Base-by-base conservation (phyloP, 768 basidiomycete species). In the Coprinellus micaceus region DNA sequence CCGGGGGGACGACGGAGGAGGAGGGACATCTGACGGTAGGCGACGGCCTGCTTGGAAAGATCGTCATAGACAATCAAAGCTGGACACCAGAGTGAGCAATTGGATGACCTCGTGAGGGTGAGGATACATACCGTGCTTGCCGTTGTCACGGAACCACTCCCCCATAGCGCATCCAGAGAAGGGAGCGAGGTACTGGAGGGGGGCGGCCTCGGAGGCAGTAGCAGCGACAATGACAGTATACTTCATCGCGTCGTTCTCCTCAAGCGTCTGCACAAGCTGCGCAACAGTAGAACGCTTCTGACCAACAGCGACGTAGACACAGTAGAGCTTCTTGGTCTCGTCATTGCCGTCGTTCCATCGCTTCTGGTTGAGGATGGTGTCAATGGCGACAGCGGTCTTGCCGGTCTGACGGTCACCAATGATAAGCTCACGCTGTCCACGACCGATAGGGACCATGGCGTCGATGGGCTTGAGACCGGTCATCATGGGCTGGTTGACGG, bases 71-170 rank as follows among this genome's bases (percentile, higher is more conserved):
- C 91, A 77, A 99, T 98, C 66, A 98, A 84, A 62, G 96, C 89
- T 90, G 55, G 53, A 15, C 26, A 40, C 60, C 9, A 19, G 54
- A 52, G 50, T 58, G 29, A 67, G 59, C 52, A 46, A 37, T 37
- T 60, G 3, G 30, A 5, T 29, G 15, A 45, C 17, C 10, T 49
- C 30, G 43, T 30, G 12, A 12, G 21, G 47, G 46, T 15, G 13
- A 46, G 1, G 28, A n/a, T 24, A 65, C 85, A 53, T 67, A 89
- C 89, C 95, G 76, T 99, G 97, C 81, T 96, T 98, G 80, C 94
- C 96, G 74, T 99, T 99, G 79, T 99, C 97, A 78, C 94, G 91
- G 97, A 99, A 99, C 96, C 96, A 99, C 80, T 99, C 97, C 73
- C 97, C 97, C 94, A 99, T 99, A 68, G 97, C 97, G 77, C 94